Evolutionary conservation across 192 early-diverging fungal genomes (phyloP), one percentile per base, ranked within the genome.

Genomic region (Kappamyces sp.): DNA sequence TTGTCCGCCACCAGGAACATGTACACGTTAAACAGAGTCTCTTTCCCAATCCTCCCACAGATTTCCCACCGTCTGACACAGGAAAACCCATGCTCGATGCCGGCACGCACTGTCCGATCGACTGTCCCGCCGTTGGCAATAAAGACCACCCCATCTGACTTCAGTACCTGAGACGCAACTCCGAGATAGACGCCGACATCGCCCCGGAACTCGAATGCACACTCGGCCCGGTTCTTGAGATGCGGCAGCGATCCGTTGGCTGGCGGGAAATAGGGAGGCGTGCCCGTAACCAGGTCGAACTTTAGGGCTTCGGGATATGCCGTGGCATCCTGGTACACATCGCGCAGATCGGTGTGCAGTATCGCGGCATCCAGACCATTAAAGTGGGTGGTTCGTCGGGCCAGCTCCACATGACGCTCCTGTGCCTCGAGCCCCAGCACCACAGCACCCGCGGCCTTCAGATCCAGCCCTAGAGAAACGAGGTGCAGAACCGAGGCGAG

Each of bases 251-350:
- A 40, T 3, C 72, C 72, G 31, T 49, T 47, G 0, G 63, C 15
- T 1, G 64, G 7, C 13, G 65, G 65, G 65, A 74, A 74, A 54
- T 74, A 74, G 0, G 72, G 72, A 6, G 72, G 72, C 39, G 72
- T 74, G 7, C 72, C 72, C 13, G 72, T 74, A 7, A 74, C 63
- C n/a, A 69, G 49, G 50, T 68, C 64, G 49, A 63, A 68, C 5
- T 15, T 36, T 10, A 52, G 31, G 23, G 15, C 50, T 1, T 36
- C 6, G 9, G 39, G 47, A 41, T n/a, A 7, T 13, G 35, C 5
- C 13, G 12, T 34, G 15, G 54, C 48, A 12, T 9, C 58, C 15
- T 36, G 12, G 7, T 32, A 1, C 3, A 70, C 12, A 13, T 66
- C 51, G 4, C 72, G 55, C 12, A 70, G 53, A 40, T 70, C 72